phyloP scores from a whole-genome alignment of 176 grass and related monocot genomes.

The Rhynchospora pubera region DNA sequence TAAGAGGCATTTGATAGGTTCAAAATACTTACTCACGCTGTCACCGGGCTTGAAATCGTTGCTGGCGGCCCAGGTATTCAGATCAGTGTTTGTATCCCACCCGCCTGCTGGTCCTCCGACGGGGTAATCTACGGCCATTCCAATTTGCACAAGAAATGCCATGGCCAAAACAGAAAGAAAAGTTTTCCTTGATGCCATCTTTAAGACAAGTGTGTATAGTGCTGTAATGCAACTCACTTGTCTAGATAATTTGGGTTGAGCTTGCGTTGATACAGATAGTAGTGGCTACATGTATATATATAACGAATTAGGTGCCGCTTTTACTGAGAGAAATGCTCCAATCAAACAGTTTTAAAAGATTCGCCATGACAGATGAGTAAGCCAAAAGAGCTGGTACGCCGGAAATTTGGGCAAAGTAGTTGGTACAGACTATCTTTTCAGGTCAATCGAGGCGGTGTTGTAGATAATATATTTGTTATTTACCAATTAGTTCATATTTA shows the following conservation, averaged over 20 bases:
- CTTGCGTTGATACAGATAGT: neutral
- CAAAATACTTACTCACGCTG: conserved; percentile 47
- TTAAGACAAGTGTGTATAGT: too few relatives aligned
- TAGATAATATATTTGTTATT: neutral
- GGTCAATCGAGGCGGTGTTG: neutral
- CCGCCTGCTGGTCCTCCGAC: conserved; percentile 49
- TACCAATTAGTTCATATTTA: neutral
- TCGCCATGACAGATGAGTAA: neutral
- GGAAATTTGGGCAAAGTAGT: neutral
- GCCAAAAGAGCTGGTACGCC: neutral
- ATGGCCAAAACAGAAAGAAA: conserved; percentile 2
- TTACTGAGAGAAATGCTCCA: neutral
- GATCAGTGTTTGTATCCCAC: conserved; percentile 57
- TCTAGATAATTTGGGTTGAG: neutral
- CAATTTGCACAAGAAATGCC: conserved; percentile 12
- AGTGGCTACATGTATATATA: neutral
- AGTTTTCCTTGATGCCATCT: conserved; percentile 4
- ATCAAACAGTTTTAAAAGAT: conserved; percentile 15
- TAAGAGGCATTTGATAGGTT: neutral
- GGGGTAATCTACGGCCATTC: conserved; percentile 21
- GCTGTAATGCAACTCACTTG: neutral
- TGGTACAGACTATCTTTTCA: conserved; percentile 1
- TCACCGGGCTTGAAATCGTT: conserved; percentile 44
- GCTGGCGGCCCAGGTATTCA: conserved; percentile 37
- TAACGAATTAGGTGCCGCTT: neutral